Conservation (phyloP, 2,329 filamentous ascomycete genomes). For the Calonectria hawksworthii region DNA sequence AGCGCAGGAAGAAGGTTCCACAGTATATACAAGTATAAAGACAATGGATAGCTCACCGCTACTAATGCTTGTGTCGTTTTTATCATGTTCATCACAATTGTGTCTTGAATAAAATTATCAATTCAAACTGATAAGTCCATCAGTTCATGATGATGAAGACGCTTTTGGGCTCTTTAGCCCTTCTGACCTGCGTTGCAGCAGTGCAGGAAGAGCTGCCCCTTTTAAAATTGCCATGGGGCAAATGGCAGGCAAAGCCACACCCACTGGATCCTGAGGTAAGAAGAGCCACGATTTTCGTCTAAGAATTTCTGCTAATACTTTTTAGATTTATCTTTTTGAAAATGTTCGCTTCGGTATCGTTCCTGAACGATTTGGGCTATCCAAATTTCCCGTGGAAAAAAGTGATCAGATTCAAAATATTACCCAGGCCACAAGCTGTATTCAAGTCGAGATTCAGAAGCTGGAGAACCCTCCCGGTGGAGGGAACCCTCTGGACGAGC, state of each 20-base stretch:
- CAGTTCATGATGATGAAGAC: neutral
- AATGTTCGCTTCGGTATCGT: slow-evolving; percentile 26
- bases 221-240: slow-evolving; percentile 11
- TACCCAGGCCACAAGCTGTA: slow-evolving; percentile 9
- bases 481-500: neutral
- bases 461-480: slow-evolving; percentile 12
- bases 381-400: neutral
- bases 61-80: rapidly evolving
- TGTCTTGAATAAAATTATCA: no score
- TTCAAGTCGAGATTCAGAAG: neutral
- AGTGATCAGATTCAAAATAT: slow-evolving; percentile 7
- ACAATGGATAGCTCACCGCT: neutral
- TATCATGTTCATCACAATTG: neutral
- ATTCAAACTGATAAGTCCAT: neutral
- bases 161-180: neutral
- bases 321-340: slow-evolving; percentile 22
- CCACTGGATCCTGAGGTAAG: neutral
- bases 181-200: neutral
- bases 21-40: neutral
- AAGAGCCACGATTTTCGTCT: neutral
- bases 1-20: neutral
- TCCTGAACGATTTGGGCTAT: slow-evolving; percentile 14
- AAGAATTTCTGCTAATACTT: neutral
- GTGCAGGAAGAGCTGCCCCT: neutral
- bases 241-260: neutral